Conservation (phyloP, 2,329 filamentous ascomycete species). For the Microcyclospora pomicola region DNA sequence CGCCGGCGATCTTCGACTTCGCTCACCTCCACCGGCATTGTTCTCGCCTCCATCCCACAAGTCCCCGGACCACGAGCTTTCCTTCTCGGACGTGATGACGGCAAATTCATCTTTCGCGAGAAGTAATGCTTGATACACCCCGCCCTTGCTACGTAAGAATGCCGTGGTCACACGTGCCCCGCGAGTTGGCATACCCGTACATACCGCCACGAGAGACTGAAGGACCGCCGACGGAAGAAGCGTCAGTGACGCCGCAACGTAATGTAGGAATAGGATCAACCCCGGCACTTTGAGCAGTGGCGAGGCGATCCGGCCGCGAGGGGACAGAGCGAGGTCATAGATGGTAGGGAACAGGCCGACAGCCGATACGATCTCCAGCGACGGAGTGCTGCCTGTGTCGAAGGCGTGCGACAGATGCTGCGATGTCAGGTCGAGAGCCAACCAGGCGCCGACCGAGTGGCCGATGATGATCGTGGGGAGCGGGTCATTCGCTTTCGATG, state of each 20-base stretch:
- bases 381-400: not conserved
- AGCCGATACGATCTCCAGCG: slow-evolving; percentile 14
- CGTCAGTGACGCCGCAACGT: slow-evolving; percentile 27
- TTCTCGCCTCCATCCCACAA: slow-evolving; percentile 31
- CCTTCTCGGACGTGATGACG: slow-evolving; percentile 39
- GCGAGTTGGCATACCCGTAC: slow-evolving; percentile 31
- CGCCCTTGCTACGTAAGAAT: slow-evolving; percentile 36
- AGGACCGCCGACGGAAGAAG: slow-evolving; percentile 29
- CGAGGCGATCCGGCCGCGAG: slow-evolving; percentile 21
- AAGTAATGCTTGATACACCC: slow-evolving; percentile 42
- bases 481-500: slow-evolving; percentile 4
- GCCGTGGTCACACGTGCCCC: slow-evolving; percentile 35
- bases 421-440: slow-evolving; percentile 26
- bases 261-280: slow-evolving; percentile 22
- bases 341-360: slow-evolving; percentile 35
- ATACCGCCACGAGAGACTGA: slow-evolving; percentile 25
- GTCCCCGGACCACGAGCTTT: slow-evolving; percentile 43
- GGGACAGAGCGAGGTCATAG: slow-evolving; percentile 32
- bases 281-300: slow-evolving; percentile 16
- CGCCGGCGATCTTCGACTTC: no score
- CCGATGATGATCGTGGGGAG: slow-evolving; percentile 28
- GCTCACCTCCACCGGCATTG: no score
- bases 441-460: slow-evolving; percentile 35
- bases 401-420: slow-evolving; percentile 6
- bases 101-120: slow-evolving; percentile 43